Percentiles rank a stretch among this genome's conserved stretches.
Evolutionary conservation across 805 yeast species (phyloP).

Genomic region (Ogataea thermomethanolica): DNA sequence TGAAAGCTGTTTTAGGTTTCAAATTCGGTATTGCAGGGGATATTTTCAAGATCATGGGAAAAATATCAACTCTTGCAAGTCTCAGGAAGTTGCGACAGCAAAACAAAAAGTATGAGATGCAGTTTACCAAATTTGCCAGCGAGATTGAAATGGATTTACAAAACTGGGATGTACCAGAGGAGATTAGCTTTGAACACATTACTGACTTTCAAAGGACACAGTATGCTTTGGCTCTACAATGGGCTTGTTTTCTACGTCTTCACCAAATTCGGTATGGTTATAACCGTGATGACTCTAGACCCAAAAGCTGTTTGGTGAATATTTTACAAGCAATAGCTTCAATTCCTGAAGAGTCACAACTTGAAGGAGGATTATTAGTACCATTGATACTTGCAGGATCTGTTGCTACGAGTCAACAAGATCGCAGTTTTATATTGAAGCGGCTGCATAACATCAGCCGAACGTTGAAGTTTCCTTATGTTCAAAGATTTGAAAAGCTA

Average conservation of each 20-base stretch:
- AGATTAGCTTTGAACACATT: slow-evolving; percentile 18
- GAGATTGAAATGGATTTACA: slow-evolving; percentile 30
- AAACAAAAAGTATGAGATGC: slow-evolving; percentile 21
- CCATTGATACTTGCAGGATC: slow-evolving; percentile 32
- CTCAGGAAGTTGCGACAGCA: slow-evolving; percentile 18
- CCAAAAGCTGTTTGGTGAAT: slow-evolving; percentile 25
- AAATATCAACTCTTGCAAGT: slow-evolving; percentile 29
- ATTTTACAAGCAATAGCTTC: slow-evolving; percentile 24
- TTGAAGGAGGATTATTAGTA: slow-evolving; percentile 29
- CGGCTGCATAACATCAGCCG: slow-evolving; percentile 22
- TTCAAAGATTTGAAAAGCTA: slow-evolving; percentile 28
- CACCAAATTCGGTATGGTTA: slow-evolving; percentile 32
- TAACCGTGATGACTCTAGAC: slow-evolving; percentile 26
- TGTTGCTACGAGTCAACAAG: slow-evolving; percentile 22
- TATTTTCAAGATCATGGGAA: slow-evolving; percentile 29
- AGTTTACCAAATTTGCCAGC: slow-evolving; percentile 26
- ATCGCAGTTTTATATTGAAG: slow-evolving; percentile 22
- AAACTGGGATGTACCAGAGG: slow-evolving; percentile 26
- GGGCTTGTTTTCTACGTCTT: slow-evolving; percentile 30
- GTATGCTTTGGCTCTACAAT: slow-evolving; percentile 30
- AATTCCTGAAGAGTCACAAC: slow-evolving; percentile 24
- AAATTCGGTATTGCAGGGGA: slow-evolving; percentile 33
- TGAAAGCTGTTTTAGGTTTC: slow-evolving; percentile 29
- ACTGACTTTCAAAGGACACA: slow-evolving; percentile 22
- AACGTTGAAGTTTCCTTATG: slow-evolving; percentile 26